Conservation (phyloP, 2,329 filamentous ascomycete genomes). For the Colletotrichum godetiae region DNA sequence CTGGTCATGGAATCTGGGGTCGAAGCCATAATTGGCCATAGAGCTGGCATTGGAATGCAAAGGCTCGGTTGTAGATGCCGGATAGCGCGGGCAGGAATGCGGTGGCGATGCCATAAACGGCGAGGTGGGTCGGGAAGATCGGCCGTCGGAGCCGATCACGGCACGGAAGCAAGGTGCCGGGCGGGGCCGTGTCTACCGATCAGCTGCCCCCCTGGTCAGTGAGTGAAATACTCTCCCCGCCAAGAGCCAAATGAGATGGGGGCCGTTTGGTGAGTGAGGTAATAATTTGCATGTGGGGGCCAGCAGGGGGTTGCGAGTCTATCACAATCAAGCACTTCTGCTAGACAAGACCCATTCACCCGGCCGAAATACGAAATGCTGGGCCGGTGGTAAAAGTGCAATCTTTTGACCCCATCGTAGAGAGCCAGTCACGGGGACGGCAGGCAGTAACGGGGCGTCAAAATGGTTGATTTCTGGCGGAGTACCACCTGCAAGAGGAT, state of each 20-base stretch:
- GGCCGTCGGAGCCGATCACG: not conserved
- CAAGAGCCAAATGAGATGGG: not conserved
- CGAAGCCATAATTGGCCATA: not conserved
- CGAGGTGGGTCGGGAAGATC: not conserved
- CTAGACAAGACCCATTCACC: not conserved
- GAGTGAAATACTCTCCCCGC: not conserved
- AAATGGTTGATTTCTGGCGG: not conserved
- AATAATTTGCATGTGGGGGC: not conserved
- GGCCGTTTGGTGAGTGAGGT: not conserved
- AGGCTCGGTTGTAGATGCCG: not conserved
- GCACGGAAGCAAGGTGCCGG: not conserved
- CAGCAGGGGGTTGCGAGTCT: not conserved
- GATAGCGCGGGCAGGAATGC: not conserved
- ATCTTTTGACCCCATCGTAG: not conserved
- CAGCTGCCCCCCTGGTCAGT: not conserved
- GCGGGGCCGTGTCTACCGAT: constrained; percentile 2
- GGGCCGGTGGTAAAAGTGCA: not conserved
- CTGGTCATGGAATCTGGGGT: not conserved
- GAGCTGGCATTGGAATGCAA: not conserved
- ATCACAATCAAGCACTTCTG: constrained; percentile 17
- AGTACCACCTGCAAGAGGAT: not conserved
- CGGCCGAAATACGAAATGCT: constrained; percentile 7
- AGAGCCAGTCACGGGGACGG: not conserved
- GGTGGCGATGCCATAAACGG: not conserved
- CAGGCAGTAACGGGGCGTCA: not conserved